These are phyloP conservation scores for Papiliotrema fonsecae DNA, from an alignment of 1,284 basidiomycete genomes.

Conservation along the genomic window DNA sequence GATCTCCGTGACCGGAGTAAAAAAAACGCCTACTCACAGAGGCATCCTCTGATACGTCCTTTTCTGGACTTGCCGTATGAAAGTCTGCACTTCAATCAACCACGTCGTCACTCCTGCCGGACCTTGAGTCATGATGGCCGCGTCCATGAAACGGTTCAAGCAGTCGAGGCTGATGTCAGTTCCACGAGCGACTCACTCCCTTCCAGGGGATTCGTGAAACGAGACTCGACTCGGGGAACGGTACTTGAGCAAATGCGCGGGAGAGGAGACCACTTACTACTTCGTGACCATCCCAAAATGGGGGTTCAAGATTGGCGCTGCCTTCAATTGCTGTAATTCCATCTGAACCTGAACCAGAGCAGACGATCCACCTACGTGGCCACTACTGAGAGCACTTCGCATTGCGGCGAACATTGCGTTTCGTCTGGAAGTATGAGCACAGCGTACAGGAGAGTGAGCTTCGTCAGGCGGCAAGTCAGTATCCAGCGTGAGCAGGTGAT, in stretches of 20 bases:
- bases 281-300: constrained; percentile 29
- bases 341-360: constrained; percentile 13
- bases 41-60: constrained; percentile 24
- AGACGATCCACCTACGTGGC: background rate
- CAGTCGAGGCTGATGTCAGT: constrained; percentile 25
- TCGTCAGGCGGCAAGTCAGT: too few species aligned
- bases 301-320: constrained; percentile 30
- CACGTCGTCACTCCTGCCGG: constrained; percentile 22
- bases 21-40: too few species aligned
- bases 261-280: constrained; percentile 19
- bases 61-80: constrained; percentile 23
- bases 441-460: too few species aligned
- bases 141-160: constrained; percentile 29
- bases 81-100: constrained; percentile 31
- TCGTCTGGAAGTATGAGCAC: too few species aligned
- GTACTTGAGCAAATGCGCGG: background rate
- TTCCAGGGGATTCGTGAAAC: too few species aligned
- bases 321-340: constrained; percentile 23
- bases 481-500: too few species aligned
- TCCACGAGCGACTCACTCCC: too few species aligned
- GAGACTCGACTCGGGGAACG: too few species aligned
- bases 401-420: constrained; percentile 12
- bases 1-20: too few species aligned
- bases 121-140: constrained; percentile 16
- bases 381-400: constrained; percentile 7